A percentile compares a stretch with the other conserved stretches of the same genome.
Conservation (phyloP, 2,329 filamentous ascomycete genomes). For the Colletotrichum ledebouriae region DNA sequence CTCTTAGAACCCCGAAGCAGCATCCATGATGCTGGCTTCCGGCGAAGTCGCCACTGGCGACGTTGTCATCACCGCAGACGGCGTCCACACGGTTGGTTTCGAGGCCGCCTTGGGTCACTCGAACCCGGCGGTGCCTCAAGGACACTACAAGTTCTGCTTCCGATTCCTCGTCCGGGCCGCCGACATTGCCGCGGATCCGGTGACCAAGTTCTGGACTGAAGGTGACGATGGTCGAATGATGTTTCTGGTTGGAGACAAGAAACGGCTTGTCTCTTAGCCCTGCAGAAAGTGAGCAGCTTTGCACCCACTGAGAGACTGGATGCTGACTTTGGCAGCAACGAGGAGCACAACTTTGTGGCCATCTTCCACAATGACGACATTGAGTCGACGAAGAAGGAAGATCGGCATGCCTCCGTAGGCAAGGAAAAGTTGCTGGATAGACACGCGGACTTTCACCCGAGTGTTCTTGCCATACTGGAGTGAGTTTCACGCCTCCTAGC, state of each 20-base stretch:
- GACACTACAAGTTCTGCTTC: slow-evolving; percentile 52
- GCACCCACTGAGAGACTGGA: neutral
- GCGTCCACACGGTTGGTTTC: slow-evolving; percentile 53
- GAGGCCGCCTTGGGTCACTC: slow-evolving; percentile 47
- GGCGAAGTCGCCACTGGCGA: slow-evolving; percentile 51
- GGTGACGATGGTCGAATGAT: slow-evolving; percentile 44
- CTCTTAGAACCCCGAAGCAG: slow-evolving; percentile 45
- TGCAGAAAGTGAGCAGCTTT: slow-evolving; percentile 48
- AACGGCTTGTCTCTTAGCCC: slow-evolving; percentile 51
- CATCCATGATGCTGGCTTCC: slow-evolving; percentile 48
- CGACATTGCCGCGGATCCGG: slow-evolving; percentile 49
- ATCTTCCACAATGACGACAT: slow-evolving; percentile 49
- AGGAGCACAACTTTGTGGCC: slow-evolving; percentile 54
- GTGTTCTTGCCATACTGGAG: slow-evolving; percentile 47
- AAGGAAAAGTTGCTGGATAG: slow-evolving; percentile 47
- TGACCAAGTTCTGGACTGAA: slow-evolving; percentile 50
- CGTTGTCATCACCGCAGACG: slow-evolving; percentile 60
- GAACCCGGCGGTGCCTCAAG: slow-evolving; percentile 47
- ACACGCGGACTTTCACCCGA: slow-evolving; percentile 49
- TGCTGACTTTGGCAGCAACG: slow-evolving; percentile 45
- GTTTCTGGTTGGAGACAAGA: slow-evolving; percentile 44
- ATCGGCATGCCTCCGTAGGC: slow-evolving; percentile 51
- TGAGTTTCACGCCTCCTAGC: slow-evolving; percentile 28
- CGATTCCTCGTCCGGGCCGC: slow-evolving; percentile 52
- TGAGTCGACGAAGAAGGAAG: slow-evolving; percentile 43